Evolutionary conservation across 2,329 filamentous ascomycete species (phyloP).

Genomic region (Fusarium irregulare): DNA sequence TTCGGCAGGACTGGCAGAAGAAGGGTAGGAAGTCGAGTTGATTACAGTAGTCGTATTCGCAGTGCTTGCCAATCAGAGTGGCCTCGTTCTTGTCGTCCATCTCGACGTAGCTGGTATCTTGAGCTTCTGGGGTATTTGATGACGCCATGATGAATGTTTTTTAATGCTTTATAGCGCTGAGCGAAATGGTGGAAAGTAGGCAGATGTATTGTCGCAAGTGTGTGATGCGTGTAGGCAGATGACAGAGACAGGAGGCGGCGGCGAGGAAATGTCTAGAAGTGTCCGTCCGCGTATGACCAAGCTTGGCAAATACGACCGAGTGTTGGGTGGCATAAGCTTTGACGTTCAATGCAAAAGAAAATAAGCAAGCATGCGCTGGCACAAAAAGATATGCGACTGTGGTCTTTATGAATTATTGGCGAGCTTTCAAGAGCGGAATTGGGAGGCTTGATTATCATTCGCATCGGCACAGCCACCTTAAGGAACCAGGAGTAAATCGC

Average conservation of each 20-base stretch:
- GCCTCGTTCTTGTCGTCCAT: conserved; percentile 81
- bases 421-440: not conserved
- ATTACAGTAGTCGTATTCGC: conserved; percentile 90
- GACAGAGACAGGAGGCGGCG: conserved; percentile 41
- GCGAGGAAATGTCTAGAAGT: conserved; percentile 52
- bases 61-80: conserved; percentile 88
- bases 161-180: conserved; percentile 23
- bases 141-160: conserved; percentile 62
- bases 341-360: not conserved
- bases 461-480: conserved; percentile 31
- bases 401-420: not conserved
- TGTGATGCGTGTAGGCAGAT: conserved; percentile 15
- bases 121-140: conserved; percentile 55
- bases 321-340: conserved; percentile 14
- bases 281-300: conserved; percentile 45
- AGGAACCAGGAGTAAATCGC: conserved; percentile 24
- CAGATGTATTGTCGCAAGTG: conserved; percentile 47
- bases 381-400: not conserved
- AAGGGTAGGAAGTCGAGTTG: conserved; percentile 97
- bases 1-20: conserved; percentile 86
- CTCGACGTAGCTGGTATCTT: conserved; percentile 71
- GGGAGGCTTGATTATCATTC: conserved; percentile 2
- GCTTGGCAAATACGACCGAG: conserved; percentile 37
- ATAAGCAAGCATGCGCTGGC: not conserved
- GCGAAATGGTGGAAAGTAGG: conserved; percentile 33